Evolutionary conservation across 495 filamentous ascomycete genomes (phyloP).

Genomic region (Aspergillus leporis): DNA sequence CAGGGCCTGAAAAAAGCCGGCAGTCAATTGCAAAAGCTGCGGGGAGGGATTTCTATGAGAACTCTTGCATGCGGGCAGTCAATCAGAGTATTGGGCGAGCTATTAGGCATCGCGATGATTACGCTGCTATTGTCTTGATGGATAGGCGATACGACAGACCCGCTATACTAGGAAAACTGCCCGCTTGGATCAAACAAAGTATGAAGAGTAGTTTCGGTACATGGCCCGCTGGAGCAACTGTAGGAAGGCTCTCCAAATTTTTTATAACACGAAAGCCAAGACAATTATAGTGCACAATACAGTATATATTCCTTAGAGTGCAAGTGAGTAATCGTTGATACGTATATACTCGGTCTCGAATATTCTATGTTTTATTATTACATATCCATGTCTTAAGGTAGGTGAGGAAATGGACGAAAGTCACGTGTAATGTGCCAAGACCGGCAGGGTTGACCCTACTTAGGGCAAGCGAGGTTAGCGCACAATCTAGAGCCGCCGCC

Average conservation of each 20-base stretch:
- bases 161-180: constrained; percentile 75
- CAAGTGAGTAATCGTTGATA: background rate
- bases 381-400: too few species aligned
- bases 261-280: constrained; percentile 25
- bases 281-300: background rate
- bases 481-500: constrained; percentile 39
- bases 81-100: constrained; percentile 95
- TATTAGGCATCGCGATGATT: constrained; percentile 84
- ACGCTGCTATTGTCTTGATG: constrained; percentile 84
- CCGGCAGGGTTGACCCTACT: constrained; percentile 31
- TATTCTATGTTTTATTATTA: background rate
- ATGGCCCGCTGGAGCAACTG: constrained; percentile 29
- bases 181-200: constrained; percentile 76
- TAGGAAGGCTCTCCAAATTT: constrained; percentile 38
- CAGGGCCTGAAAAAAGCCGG: constrained; percentile 35
- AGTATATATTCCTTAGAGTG: background rate
- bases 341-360: background rate
- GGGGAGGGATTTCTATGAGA: constrained; percentile 85
- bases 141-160: constrained; percentile 72
- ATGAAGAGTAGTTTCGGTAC: constrained; percentile 24
- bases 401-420: too few species aligned
- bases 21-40: constrained; percentile 58
- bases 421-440: constrained; percentile 23
- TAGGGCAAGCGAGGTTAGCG: constrained; percentile 47
- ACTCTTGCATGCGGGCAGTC: constrained; percentile 92